These are phyloP conservation scores for Ophiostoma ips DNA, from an alignment of 2,329 filamentous ascomycete species.

Conservation along the genomic window DNA sequence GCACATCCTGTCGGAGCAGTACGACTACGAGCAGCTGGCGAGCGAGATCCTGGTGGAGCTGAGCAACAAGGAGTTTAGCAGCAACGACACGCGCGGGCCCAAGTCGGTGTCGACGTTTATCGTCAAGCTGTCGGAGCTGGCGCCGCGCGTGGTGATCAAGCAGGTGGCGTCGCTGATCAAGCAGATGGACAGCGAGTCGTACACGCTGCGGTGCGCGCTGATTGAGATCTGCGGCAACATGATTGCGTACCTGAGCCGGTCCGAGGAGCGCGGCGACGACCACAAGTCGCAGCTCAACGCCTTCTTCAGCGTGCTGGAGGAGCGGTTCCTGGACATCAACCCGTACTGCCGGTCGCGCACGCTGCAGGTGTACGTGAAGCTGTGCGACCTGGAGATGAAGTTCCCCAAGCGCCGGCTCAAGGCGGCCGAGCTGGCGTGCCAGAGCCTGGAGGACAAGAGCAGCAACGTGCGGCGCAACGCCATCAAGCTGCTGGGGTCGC, in stretches of 20 bases:
- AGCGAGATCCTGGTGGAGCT: slow-evolving; percentile 90
- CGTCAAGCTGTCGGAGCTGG: slow-evolving; percentile 80
- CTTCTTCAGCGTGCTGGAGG: slow-evolving; percentile 93
- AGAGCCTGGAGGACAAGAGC: slow-evolving; percentile 92
- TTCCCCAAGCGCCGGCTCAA: slow-evolving; percentile 84
- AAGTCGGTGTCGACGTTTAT: slow-evolving; percentile 95
- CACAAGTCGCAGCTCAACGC: slow-evolving; percentile 91
- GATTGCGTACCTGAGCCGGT: slow-evolving; percentile 76
- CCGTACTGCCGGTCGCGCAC: slow-evolving; percentile 87
- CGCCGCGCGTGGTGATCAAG: slow-evolving; percentile 84
- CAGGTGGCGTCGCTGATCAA: slow-evolving; percentile 94
- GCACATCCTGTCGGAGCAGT: slow-evolving; percentile 90
- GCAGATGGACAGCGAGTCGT: slow-evolving; percentile 92
- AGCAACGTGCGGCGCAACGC: slow-evolving; percentile 93
- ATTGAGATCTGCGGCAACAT: slow-evolving; percentile 97
- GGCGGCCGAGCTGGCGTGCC: slow-evolving; percentile 72
- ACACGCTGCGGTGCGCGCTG: slow-evolving; percentile 81
- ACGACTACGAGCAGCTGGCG: slow-evolving; percentile 89
- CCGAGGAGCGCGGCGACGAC: slow-evolving; percentile 82
- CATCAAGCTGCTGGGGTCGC: slow-evolving; percentile 74
- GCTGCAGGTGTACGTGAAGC: slow-evolving; percentile 82
- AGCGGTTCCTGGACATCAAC: slow-evolving; percentile 91
- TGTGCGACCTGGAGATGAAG: slow-evolving; percentile 92
- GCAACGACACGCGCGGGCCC: slow-evolving; percentile 85
- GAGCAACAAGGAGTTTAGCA: slow-evolving; percentile 96